These are phyloP conservation scores for Lithospermum erythrorhizon DNA, from an alignment of 257 asterid species.

Conservation along the genomic window DNA sequence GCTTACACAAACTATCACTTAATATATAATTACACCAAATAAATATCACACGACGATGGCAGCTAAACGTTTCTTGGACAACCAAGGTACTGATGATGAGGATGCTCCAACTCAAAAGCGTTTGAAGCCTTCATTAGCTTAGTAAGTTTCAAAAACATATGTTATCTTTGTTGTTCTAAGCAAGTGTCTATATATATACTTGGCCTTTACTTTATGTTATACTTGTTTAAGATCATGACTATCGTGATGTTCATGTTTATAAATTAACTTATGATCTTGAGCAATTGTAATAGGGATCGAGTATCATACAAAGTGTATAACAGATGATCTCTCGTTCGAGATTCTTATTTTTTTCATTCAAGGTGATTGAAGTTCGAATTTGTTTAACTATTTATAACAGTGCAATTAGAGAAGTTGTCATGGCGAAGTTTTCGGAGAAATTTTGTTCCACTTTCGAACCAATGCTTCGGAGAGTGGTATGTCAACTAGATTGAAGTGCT, in stretches of 20 bases:
- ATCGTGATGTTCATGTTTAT: no score
- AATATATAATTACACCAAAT: background rate
- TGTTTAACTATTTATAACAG: conserved; percentile 16
- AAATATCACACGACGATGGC: conserved; percentile 27
- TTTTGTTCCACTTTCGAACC: conserved; percentile 56
- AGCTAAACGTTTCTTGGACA: conserved; percentile 35
- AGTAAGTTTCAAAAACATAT: conserved; percentile 29
- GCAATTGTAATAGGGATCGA: no score
- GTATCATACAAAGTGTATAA: no score
- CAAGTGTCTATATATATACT: no score
- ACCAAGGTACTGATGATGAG: conserved; percentile 24
- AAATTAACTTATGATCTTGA: no score
- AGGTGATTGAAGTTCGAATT: background rate
- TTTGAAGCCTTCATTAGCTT: conserved; percentile 37
- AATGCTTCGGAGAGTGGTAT: conserved; percentile 69
- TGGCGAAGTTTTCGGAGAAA: conserved; percentile 39
- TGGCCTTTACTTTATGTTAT: no score
- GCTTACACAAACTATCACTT: background rate
- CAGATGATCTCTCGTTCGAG: background rate
- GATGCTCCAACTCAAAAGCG: conserved; percentile 36
- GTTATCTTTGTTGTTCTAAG: no score
- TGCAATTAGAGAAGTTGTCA: conserved; percentile 48
- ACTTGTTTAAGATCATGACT: no score
- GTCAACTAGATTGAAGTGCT: background rate
- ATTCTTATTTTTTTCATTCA: background rate